Percentiles rank a stretch among this genome's conserved stretches.
These are phyloP conservation scores for Licmophora abbreviata DNA, from an alignment of 108 stramenopile species.

Conservation along the genomic window DNA sequence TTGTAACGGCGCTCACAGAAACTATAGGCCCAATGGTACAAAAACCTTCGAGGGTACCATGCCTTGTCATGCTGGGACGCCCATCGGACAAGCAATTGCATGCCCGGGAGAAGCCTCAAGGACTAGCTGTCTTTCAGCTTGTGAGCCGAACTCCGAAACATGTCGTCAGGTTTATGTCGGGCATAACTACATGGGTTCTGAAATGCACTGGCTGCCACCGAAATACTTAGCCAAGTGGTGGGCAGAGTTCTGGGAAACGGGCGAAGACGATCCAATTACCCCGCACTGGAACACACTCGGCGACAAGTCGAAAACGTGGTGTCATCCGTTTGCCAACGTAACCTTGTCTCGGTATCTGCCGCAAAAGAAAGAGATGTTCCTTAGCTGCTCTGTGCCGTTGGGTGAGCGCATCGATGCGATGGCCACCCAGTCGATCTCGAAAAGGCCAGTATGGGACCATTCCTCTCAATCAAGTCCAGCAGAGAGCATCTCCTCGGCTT, in stretches of 20 bases:
- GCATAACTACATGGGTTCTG: slow-evolving; percentile 29
- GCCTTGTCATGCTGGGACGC: slow-evolving; percentile 28
- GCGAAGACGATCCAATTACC: not conserved
- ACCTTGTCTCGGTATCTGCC: not conserved
- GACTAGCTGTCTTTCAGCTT: no score
- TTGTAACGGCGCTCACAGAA: slow-evolving; percentile 12
- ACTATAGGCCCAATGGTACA: not conserved
- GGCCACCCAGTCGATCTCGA: not conserved
- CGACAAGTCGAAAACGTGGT: not conserved
- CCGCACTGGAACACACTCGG: no score
- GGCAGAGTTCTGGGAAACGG: slow-evolving; percentile 4
- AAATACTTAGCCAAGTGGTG: slow-evolving; percentile 22
- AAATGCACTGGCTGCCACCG: slow-evolving; percentile 37
- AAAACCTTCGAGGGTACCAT: slow-evolving; percentile 23
- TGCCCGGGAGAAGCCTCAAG: slow-evolving; percentile 19
- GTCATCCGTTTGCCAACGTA: not conserved
- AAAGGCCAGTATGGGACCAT: slow-evolving; percentile 5
- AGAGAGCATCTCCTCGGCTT: no score
- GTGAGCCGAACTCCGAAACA: no score
- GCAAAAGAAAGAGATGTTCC: not conserved
- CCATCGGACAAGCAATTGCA: slow-evolving; percentile 24
- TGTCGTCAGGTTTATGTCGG: slow-evolving; percentile 27
- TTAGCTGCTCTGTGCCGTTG: not conserved
- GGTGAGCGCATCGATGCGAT: not conserved
- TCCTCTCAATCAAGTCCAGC: no score